Conservation (phyloP, 208 protist genomes). For the Wallacemonas collosoma region DNA sequence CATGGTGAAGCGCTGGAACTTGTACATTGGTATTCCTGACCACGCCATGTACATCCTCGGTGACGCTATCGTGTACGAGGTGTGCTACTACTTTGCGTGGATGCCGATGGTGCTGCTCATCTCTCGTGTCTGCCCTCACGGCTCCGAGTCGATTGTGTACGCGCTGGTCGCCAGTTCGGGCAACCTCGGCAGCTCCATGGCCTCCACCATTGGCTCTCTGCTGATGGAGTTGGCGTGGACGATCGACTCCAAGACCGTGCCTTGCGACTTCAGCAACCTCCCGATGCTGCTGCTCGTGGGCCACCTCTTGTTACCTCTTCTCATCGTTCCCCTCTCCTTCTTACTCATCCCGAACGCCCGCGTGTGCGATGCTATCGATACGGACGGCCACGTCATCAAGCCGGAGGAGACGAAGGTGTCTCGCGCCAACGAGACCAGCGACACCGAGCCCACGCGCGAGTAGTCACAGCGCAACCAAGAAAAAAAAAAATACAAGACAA, state of each 20-base stretch:
- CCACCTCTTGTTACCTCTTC: slow-evolving; percentile 48
- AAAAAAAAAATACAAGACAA: slow-evolving; percentile 3
- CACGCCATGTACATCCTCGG: slow-evolving; percentile 73
- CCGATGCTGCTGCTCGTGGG: slow-evolving; percentile 57
- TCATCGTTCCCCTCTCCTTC: slow-evolving; percentile 41
- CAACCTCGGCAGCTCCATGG: slow-evolving; percentile 59
- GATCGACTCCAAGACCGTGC: slow-evolving; percentile 33
- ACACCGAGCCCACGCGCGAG: slow-evolving; percentile 7
- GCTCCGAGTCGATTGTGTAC: slow-evolving; percentile 79
- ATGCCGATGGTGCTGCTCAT: slow-evolving; percentile 85
- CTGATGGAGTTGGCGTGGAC: slow-evolving; percentile 62
- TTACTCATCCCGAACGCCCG: slow-evolving; percentile 62
- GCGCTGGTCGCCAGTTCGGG: slow-evolving; percentile 77
- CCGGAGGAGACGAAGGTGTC: not conserved
- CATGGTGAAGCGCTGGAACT: slow-evolving; percentile 79
- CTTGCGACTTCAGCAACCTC: slow-evolving; percentile 74
- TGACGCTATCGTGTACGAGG: slow-evolving; percentile 63
- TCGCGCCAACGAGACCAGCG: slow-evolving; percentile 3
- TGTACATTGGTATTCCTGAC: slow-evolving; percentile 52
- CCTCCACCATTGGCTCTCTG: slow-evolving; percentile 46
- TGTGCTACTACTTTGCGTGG: slow-evolving; percentile 56
- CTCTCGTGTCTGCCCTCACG: slow-evolving; percentile 78
- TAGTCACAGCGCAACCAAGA: slow-evolving; percentile 11
- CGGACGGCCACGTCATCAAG: slow-evolving; percentile 38
- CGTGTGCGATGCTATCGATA: slow-evolving; percentile 55